Conservation (phyloP, 1,139 yeast species). For the Hyphopichia buzzinii region DNA sequence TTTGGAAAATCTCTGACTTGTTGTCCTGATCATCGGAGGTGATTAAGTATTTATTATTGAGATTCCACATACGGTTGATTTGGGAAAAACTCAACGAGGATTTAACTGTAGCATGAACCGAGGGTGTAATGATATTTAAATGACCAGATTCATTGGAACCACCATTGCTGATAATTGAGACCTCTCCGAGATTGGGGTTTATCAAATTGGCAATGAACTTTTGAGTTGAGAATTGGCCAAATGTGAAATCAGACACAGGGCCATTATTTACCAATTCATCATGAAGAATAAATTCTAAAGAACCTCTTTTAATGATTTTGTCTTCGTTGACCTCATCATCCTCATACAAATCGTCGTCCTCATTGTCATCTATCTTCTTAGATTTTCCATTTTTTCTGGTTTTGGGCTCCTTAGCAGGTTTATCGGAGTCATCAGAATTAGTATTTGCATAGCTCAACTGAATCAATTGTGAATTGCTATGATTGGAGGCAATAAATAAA, state of each 20-base stretch:
- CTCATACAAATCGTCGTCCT: slow-evolving; percentile 27
- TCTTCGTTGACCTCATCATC: slow-evolving; percentile 37
- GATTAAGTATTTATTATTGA: slow-evolving; percentile 55
- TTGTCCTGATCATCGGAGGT: slow-evolving; percentile 67
- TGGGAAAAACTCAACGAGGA: slow-evolving; percentile 74
- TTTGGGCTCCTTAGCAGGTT: too few species aligned
- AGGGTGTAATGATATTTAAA: slow-evolving; percentile 60
- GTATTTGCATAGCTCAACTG: slow-evolving; percentile 22
- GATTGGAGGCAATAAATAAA: slow-evolving; percentile 33
- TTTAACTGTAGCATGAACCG: slow-evolving; percentile 62
- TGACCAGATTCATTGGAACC: slow-evolving; percentile 61
- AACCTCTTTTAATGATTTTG: slow-evolving; percentile 23
- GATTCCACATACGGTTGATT: slow-evolving; percentile 74
- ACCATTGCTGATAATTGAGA: slow-evolving; percentile 66
- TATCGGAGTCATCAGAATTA: slow-evolving; percentile 6
- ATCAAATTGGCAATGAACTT: slow-evolving; percentile 56
- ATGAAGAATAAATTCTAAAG: slow-evolving; percentile 39
- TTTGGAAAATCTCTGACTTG: slow-evolving; percentile 72
- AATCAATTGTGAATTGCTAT: slow-evolving; percentile 36
- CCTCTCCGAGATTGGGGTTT: slow-evolving; percentile 65
- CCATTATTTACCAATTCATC: slow-evolving; percentile 70
- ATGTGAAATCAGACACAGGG: slow-evolving; percentile 67
- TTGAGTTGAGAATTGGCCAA: slow-evolving; percentile 62
- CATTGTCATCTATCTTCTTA: slow-evolving; percentile 19
- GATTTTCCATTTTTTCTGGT: slow-evolving; percentile 2